A percentile compares a stretch with the other conserved stretches of the same genome.
phyloP scores from a whole-genome alignment of 805 yeast genomes.

The Kregervanrija fluxuum region DNA sequence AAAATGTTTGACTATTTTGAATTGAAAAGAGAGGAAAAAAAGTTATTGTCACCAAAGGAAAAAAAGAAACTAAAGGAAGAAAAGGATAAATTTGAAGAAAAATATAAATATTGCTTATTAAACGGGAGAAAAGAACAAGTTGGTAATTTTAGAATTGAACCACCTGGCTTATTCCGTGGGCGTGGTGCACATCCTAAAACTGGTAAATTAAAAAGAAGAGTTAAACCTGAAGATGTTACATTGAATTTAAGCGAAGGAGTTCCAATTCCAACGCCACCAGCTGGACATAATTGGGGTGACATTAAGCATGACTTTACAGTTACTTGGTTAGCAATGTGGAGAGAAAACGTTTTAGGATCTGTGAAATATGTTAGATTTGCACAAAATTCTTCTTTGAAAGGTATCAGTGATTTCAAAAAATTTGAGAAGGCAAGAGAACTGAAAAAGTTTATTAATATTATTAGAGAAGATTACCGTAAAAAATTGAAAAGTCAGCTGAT shows the following conservation, averaged over 20 bases:
- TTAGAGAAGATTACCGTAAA: constrained; percentile 66
- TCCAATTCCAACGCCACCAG: constrained; percentile 73
- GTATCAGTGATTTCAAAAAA: constrained; percentile 83
- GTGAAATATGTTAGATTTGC: constrained; percentile 89
- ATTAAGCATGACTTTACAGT: constrained; percentile 83
- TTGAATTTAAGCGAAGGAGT: constrained; percentile 72
- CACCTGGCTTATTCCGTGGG: constrained; percentile 93
- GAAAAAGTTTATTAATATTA: constrained; percentile 60
- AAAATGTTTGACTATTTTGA: constrained; percentile 71
- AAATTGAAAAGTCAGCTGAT: constrained; percentile 67
- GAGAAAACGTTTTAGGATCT: constrained; percentile 79
- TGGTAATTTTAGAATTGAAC: constrained; percentile 91
- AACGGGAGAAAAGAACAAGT: constrained; percentile 89
- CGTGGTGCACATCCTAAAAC: constrained; percentile 97
- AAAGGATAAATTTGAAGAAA: constrained; percentile 70
- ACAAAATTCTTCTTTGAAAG: constrained; percentile 84
- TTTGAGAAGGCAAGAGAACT: constrained; percentile 90
- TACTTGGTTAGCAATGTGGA: constrained; percentile 97
- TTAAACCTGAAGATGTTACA: constrained; percentile 82
- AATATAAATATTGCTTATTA: constrained; percentile 68
- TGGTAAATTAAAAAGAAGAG: constrained; percentile 83
- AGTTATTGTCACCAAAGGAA: constrained; percentile 59
- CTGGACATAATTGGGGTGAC: constrained; percentile 88
- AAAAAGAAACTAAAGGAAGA: constrained; percentile 68
- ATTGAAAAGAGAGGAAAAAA: constrained; percentile 61